Conservation (phyloP, 179 eudicot genomes). For the Nepenthes alata region DNA sequence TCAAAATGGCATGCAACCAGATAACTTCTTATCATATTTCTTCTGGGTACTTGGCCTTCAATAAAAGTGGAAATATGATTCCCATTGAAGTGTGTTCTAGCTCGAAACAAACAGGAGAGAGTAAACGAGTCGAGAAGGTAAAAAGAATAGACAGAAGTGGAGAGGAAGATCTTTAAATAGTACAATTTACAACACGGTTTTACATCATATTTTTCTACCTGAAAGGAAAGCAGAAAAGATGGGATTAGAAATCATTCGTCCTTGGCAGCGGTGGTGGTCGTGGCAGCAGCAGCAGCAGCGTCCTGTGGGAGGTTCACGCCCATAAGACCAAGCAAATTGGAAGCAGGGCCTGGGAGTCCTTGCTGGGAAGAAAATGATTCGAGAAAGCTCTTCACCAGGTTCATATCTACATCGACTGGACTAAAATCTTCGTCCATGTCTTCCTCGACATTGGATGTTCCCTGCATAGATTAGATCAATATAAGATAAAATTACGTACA, state of each 20-base stretch:
- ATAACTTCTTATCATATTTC: too few relatives aligned
- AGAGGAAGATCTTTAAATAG: too few relatives aligned
- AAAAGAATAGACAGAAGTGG: too few relatives aligned
- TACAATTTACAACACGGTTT: too few relatives aligned
- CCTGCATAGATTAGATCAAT: conserved; percentile 27
- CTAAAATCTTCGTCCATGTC: conserved; percentile 63
- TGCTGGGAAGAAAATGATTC: conserved; percentile 89
- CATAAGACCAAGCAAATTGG: conserved; percentile 86
- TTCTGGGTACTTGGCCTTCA: too few relatives aligned
- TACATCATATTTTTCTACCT: too few relatives aligned
- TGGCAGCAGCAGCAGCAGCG: background rate
- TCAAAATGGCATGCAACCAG: too few relatives aligned
- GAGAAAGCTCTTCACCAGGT: conserved; percentile 76
- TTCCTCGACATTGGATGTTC: conserved; percentile 35
- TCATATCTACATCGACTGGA: conserved; percentile 84
- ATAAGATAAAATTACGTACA: background rate
- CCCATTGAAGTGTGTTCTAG: too few relatives aligned
- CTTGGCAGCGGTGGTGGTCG: conserved; percentile 9
- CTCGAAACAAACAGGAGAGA: too few relatives aligned
- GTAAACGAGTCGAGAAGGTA: too few relatives aligned
- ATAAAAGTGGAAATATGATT: too few relatives aligned
- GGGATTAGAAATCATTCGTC: conserved; percentile 18
- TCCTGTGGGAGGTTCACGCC: conserved; percentile 68
- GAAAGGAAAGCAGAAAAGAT: too few relatives aligned
- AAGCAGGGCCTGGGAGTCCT: conserved; percentile 92